Evolutionary conservation across 2,329 filamentous ascomycete genomes (phyloP).

Genomic region (Aspergillus sergii): DNA sequence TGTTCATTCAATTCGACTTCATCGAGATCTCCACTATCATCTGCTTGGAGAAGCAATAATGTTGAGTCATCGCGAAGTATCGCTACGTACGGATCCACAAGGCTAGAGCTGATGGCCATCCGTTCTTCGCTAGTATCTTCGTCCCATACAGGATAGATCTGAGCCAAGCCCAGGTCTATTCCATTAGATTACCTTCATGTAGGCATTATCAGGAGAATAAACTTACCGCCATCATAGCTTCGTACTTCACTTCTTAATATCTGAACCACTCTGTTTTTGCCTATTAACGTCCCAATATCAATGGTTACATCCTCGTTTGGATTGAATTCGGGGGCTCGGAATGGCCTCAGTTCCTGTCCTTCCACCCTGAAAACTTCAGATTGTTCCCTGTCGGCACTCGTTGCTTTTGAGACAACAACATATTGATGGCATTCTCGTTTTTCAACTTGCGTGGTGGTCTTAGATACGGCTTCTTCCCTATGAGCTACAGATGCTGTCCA

Average conservation of each 20-base stretch:
- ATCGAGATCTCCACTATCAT: constrained; percentile 80
- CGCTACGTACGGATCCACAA: constrained; percentile 82
- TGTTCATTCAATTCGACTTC: constrained; percentile 70
- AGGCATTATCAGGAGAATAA: constrained; percentile 5
- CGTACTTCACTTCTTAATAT: constrained; percentile 83
- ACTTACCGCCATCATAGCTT: constrained; percentile 84
- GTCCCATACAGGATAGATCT: constrained; percentile 91
- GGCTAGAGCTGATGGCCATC: constrained; percentile 76
- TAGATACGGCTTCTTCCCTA: constrained; percentile 52
- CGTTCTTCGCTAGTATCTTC: constrained; percentile 81
- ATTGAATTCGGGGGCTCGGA: constrained; percentile 87
- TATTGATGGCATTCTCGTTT: constrained; percentile 68
- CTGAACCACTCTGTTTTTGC: constrained; percentile 80
- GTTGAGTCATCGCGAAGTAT: constrained; percentile 83
- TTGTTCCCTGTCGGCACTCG: constrained; percentile 69
- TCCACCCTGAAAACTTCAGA: constrained; percentile 78
- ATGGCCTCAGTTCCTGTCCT: constrained; percentile 71
- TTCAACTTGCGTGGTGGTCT: constrained; percentile 49
- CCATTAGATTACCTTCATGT: constrained; percentile 17
- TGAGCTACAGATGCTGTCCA: constrained; percentile 71
- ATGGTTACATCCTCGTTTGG: constrained; percentile 83
- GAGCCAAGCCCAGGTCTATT: constrained; percentile 78
- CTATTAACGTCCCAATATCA: constrained; percentile 81
- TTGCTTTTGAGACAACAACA: constrained; percentile 75
- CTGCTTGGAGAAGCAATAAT: constrained; percentile 76